Base-by-base conservation (phyloP, 768 basidiomycete species). In the Porphyrellus cyaneotinctus region DNA sequence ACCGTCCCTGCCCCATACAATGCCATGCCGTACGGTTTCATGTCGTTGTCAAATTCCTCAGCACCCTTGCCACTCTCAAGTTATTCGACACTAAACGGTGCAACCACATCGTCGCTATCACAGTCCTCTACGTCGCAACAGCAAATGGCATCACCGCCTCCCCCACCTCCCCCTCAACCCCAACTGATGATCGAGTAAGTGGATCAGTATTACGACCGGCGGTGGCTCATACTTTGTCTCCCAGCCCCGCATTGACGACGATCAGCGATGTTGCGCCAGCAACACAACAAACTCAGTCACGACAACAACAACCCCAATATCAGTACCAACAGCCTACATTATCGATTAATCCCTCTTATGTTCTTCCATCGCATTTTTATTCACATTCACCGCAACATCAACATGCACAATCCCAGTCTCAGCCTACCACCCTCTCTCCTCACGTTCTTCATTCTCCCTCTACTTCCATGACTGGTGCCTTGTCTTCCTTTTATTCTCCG, bases 21-120 rank as follows among this genome's bases (percentile, higher is more conserved):
- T 54, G 74, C 78, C 7, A 75, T 81, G 61, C 63, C 78, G 2
- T 87, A 85, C 53, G 77, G 79, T n/a, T 60, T 75, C 3, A 60
- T 70, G 57, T 61, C 74, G 9, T 85, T 82, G 82, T 58, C 76
- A 1, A 60, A 67, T 18, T 62, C 74, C 9, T 65, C 71, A 2
- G 62, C 68, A 24, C 69, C 72, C 13, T 47, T 88, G 2, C 88
- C 88, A 0, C 66, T 90, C 26, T 88, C 88, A 14, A 82, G 71
- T 53, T 90, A 88, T 55, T 90, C 88, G n/a, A 81, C 82, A 42
- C 70, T 89, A 43, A 88, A 89, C 65, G 87, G 85, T 15, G 85
- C 87, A n/a, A 87, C 85, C 12, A 79, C 73, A 2, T 69, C 77
- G 15, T 67, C 75, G 31, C 63, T 74, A 12, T 53, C 64, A 14